Evolutionary conservation across 495 filamentous ascomycete species (phyloP).

Genomic region (Talaromyces nanjingensis): DNA sequence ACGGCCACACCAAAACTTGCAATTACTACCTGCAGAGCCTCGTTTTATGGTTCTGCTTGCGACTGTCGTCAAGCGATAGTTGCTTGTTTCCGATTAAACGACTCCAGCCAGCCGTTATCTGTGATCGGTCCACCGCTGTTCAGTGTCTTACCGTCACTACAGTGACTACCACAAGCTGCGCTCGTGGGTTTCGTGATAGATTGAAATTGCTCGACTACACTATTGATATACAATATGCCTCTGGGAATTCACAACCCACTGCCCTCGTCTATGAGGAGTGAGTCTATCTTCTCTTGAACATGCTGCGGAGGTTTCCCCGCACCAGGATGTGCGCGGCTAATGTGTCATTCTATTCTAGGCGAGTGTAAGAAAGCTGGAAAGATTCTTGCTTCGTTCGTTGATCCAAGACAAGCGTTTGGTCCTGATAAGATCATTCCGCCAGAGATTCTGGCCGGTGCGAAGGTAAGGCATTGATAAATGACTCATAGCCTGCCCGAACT

Average conservation of each 20-base stretch:
- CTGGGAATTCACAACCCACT: slow-evolving; percentile 65
- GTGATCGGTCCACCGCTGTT: neutral
- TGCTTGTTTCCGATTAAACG: neutral
- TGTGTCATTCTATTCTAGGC: slow-evolving; percentile 35
- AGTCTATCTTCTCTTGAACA: slow-evolving; percentile 20
- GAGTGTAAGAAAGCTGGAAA: slow-evolving; percentile 90
- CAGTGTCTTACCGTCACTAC: neutral
- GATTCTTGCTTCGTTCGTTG: slow-evolving; percentile 91
- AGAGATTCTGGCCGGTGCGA: slow-evolving; percentile 79
- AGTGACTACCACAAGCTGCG: neutral
- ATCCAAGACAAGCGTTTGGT: slow-evolving; percentile 88
- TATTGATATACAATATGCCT: slow-evolving; percentile 29
- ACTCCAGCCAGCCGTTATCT: neutral
- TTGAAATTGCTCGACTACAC: neutral
- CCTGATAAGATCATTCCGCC: slow-evolving; percentile 98
- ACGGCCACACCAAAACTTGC: neutral
- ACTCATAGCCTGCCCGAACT: neutral
- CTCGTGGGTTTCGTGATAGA: neutral
- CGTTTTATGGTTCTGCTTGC: neutral
- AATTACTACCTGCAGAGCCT: neutral
- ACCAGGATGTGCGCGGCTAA: slow-evolving; percentile 25
- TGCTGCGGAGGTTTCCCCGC: slow-evolving; percentile 26
- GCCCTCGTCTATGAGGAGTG: slow-evolving; percentile 58
- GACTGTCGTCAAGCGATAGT: neutral
- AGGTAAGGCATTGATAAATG: slow-evolving; percentile 45